Evolutionary conservation across 768 basidiomycete species (phyloP).

Genomic region (Lyophyllum atratum): DNA sequence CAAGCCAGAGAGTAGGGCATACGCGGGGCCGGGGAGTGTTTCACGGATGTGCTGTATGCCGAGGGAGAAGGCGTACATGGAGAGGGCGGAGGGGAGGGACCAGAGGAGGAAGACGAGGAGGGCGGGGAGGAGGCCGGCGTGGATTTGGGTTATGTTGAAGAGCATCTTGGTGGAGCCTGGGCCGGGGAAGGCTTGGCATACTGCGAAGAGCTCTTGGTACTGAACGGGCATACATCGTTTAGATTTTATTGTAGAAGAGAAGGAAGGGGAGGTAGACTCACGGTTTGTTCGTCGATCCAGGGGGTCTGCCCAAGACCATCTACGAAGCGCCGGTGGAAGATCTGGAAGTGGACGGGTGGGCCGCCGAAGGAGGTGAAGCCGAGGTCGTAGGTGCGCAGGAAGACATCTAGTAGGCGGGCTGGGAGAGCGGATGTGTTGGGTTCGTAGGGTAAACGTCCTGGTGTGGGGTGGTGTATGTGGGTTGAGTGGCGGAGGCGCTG

Average conservation of each 20-base stretch:
- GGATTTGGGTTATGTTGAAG: constrained; percentile 45
- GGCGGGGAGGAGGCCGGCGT: constrained; percentile 42
- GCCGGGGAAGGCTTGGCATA: constrained; percentile 49
- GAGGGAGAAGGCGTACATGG: constrained; percentile 47
- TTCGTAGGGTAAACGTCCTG: background rate
- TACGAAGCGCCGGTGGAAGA: constrained; percentile 42
- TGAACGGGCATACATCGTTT: constrained; percentile 5
- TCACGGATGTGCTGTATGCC: constrained; percentile 44
- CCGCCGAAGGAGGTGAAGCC: constrained; percentile 52
- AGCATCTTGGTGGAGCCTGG: constrained; percentile 51
- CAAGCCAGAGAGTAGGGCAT: constrained; percentile 51
- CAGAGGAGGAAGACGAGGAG: constrained; percentile 43
- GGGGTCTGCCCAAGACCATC: constrained; percentile 31
- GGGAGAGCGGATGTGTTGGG: background rate
- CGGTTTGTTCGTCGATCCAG: constrained; percentile 44
- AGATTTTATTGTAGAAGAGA: background rate
- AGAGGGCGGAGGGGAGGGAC: constrained; percentile 49
- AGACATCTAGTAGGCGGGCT: constrained; percentile 24
- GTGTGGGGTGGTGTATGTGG: background rate
- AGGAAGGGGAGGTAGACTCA: constrained; percentile 23
- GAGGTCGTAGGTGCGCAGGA: constrained; percentile 36
- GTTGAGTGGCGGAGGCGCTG: background rate
- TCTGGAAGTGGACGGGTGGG: constrained; percentile 49
- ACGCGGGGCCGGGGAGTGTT: constrained; percentile 45
- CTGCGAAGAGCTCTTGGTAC: constrained; percentile 49